These are phyloP conservation scores for Schizophyllum commune DNA, from an alignment of 1,284 basidiomycete genomes.

Conservation along the genomic window DNA sequence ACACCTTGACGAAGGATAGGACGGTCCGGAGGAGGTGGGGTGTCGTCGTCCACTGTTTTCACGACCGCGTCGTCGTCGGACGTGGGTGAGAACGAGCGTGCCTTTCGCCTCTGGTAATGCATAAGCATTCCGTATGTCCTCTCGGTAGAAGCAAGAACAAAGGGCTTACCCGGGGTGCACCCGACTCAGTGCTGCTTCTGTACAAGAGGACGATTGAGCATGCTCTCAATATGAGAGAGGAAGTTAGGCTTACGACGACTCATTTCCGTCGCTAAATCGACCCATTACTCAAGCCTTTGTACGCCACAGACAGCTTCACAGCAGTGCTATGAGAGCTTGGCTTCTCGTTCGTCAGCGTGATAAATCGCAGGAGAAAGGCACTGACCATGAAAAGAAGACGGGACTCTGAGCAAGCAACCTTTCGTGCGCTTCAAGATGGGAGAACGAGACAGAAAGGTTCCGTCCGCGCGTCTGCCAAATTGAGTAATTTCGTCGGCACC, in stretches of 20 bases:
- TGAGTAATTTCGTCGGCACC: no score
- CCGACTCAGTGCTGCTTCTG: constrained; percentile 51
- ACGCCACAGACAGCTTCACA: constrained; percentile 8
- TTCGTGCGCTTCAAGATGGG: no score
- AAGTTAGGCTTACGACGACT: neutral
- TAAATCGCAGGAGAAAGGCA: no score
- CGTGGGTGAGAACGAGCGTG: constrained; percentile 41
- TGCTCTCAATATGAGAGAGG: neutral
- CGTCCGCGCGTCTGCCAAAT: no score
- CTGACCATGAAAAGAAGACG: no score
- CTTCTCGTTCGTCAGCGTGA: no score
- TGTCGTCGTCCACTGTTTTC: constrained; percentile 30
- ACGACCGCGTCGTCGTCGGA: constrained; percentile 41
- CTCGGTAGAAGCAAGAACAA: constrained; percentile 3
- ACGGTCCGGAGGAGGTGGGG: constrained; percentile 36
- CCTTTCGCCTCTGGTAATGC: constrained; percentile 19
- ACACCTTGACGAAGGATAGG: constrained; percentile 50
- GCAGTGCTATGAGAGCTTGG: no score
- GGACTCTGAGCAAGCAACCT: no score
- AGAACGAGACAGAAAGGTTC: no score
- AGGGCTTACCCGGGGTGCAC: constrained; percentile 34
- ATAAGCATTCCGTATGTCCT: constrained; percentile 1
- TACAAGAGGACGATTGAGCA: neutral
- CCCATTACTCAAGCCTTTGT: constrained; percentile 12
- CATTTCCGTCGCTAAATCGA: neutral